Base-by-base conservation (phyloP, 164 flowering plant species). In the Kingdonia uniflora region DNA sequence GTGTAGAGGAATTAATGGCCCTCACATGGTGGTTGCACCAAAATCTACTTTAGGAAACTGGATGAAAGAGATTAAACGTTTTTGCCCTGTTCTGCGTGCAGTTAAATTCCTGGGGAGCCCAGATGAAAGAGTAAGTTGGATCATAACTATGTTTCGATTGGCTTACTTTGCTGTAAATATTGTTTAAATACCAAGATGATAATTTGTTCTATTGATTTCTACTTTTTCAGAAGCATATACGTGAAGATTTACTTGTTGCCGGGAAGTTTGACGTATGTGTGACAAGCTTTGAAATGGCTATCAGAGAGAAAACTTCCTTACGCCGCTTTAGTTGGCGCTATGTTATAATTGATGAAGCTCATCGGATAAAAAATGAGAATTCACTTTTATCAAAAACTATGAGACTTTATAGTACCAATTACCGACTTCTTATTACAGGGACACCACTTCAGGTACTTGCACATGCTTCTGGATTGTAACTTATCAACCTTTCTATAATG, bases 321-420 rank as follows among this genome's bases (percentile, higher is more conserved):
- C 92, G 96, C n/a, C 84, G 87, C 8, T 94, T 94, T 59, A 94
- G 96, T 66, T 94, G 99, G 99, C 97, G 99, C n/a, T 94, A 94
- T 69, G 89, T 94, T 41, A 89, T 94, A 42, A 94, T 94, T 67
- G 99, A 94, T 58, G 99, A 94, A 74, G 99, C 99, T 19, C 99
- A 94, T 79, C 76, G 99, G 39, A 94, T 94, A 49, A 94, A 94
- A 79, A 94, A 94, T 69, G 99, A 94, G 62, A 94, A 94, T 66
- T 94, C 99, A n/a, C 88, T 89, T 41, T 90, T 94, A 43, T 89
- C 99, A 15, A 94, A 89, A 67, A 89, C 97, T 37, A 94, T 94
- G 97, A 85, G 99, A 56, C 73, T 89, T 7, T 94, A 71, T 65
- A 87, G 55, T 47, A 87, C 99, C 51, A 94, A 94, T 62, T 94